Base-by-base conservation (phyloP, 495 filamentous ascomycete species). In the Podospora pseudopauciseta region DNA sequence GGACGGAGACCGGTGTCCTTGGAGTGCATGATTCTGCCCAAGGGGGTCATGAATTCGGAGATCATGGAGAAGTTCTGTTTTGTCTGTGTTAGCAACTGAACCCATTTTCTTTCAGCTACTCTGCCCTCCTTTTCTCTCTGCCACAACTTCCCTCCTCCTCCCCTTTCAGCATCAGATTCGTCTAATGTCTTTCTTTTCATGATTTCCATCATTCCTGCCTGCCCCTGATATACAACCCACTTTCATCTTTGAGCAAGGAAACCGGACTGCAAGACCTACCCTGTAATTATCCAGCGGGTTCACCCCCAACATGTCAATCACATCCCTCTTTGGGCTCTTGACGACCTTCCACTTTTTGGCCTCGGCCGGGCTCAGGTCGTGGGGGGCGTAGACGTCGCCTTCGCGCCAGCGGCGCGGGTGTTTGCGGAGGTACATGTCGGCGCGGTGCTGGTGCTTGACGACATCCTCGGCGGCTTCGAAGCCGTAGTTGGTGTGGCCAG, bases 371-470 rank as follows among this genome's bases (percentile, higher is more conserved):
- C 85, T 89, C 64, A 99, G 79, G 82, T 99, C 95, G 76, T 93
- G 91, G 55, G 96, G 96, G 55, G 93, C 86, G 78, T 97, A 97
- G 60, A 96, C 83, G 77, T 97, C 93, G 74, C 95, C 95, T 11
- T 79, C 70, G 71, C 79, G 80, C 87, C 88, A 97, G 19, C 85
- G 82, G 63, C 92, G 80, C 30, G 77, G 68, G 73, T 85, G 79
- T 71, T 81, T 78, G 57, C 75, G 73, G 68, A 79, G 6, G 78
- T 77, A 82, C 62, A 72, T 72, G 20, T 79, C 75, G 66, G 64
- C 68, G 60, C 57, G 67, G 19, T 58, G 55, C 23, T 20, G 55
- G 9, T 58, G n/a, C n/a, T 58, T 58, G 5, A 58, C 16, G 55
- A 19, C 23, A 11, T 58, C 55, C n/a, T 58, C 55, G 13, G 55